phyloP scores from a whole-genome alignment of 2,329 filamentous ascomycete genomes.

The Colletotrichum acutatum region DNA sequence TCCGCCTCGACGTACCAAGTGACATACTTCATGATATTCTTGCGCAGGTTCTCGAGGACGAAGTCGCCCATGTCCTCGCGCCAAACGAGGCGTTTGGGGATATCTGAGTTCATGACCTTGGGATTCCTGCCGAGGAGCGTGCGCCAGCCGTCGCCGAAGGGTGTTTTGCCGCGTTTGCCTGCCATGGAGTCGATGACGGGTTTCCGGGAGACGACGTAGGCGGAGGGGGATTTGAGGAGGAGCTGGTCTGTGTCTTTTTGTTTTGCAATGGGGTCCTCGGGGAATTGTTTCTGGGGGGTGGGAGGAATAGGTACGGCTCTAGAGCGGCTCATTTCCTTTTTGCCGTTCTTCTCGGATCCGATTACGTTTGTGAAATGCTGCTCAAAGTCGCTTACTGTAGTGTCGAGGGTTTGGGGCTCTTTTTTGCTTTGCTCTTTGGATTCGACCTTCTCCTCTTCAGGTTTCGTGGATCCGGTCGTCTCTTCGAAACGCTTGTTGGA shows the following conservation, averaged over 20 bases:
- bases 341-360: no score
- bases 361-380: no score
- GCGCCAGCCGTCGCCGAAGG: conserved; percentile 30
- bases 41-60: conserved; percentile 62
- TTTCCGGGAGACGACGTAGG: conserved; percentile 29
- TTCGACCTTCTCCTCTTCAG: no score
- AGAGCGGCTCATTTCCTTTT: neutral
- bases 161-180: conserved; percentile 34
- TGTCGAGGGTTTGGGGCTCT: no score
- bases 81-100: conserved; percentile 49
- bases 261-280: neutral
- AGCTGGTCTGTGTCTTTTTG: neutral
- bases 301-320: neutral
- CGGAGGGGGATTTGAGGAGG: neutral
- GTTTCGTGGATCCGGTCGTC: no score
- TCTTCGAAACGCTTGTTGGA: no score
- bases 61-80: conserved; percentile 66
- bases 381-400: no score
- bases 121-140: conserved; percentile 24
- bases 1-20: conserved; percentile 49
- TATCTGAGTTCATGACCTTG: neutral
- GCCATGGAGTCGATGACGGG: conserved; percentile 33
- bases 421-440: no score
- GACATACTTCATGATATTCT: conserved; percentile 58
- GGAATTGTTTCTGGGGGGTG: neutral